Evolutionary conservation across 768 basidiomycete species (phyloP).

Genomic region (Mycena capillaripes): DNA sequence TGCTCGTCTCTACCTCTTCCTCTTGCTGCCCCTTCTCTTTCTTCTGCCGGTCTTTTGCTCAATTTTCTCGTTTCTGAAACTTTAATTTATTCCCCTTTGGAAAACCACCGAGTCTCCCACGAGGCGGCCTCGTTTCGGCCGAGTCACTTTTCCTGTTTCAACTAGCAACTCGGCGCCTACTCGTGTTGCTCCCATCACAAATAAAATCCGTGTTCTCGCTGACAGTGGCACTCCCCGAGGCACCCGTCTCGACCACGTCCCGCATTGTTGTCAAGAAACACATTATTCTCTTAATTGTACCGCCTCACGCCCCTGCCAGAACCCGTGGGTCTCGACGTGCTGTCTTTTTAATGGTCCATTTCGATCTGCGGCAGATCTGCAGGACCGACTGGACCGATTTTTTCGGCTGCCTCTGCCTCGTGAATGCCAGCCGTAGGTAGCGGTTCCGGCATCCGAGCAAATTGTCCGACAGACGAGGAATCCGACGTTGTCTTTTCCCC

Average conservation of each 20-base stretch:
- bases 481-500: not conserved
- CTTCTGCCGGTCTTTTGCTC: not conserved
- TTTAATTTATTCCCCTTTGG: conserved; percentile 16
- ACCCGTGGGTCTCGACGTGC: too few relatives aligned
- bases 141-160: not conserved
- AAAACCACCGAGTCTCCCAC: not conserved
- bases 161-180: not conserved
- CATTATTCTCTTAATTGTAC: conserved; percentile 33
- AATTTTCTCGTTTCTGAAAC: not conserved
- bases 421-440: not conserved
- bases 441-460: not conserved
- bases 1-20: not conserved
- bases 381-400: conserved; percentile 18
- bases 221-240: conserved; percentile 27
- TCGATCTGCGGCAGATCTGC: too few relatives aligned
- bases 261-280: conserved; percentile 25
- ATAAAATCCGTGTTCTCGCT: not conserved
- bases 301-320: conserved; percentile 31
- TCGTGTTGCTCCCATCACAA: not conserved
- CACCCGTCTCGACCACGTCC: not conserved
- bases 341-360: too few relatives aligned
- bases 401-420: conserved; percentile 16
- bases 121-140: not conserved
- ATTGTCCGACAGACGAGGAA: not conserved
- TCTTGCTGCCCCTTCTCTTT: not conserved